phyloP scores from a whole-genome alignment of 1,284 basidiomycete species.

The Polyporus tsugae region DNA sequence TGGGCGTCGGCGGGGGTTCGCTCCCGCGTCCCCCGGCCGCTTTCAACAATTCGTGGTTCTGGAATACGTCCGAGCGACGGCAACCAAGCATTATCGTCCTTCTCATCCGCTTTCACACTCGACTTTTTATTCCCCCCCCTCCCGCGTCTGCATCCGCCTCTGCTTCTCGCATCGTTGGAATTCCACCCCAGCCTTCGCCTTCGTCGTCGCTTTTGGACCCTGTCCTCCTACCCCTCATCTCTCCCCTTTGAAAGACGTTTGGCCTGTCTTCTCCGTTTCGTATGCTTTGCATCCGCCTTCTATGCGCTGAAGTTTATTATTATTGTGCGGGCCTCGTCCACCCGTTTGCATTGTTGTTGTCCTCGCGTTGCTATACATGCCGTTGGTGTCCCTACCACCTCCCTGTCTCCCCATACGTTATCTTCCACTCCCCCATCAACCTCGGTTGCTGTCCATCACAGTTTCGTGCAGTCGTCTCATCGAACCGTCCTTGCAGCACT shows the following conservation, averaged over 20 bases:
- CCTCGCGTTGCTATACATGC: conserved; percentile 19
- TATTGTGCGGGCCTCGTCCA: conserved; percentile 22
- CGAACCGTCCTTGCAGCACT: conserved; percentile 1
- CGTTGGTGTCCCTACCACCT: conserved; percentile 7
- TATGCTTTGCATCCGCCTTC: neutral
- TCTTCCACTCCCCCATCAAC: neutral
- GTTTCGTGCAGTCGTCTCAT: neutral
- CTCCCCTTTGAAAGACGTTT: neutral
- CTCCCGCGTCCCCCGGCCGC: neutral
- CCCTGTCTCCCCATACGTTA: neutral
- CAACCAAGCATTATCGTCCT: neutral
- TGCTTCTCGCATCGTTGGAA: neutral
- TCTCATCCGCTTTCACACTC: neutral
- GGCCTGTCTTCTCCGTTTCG: neutral
- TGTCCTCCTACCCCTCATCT: neutral
- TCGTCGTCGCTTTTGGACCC: neutral
- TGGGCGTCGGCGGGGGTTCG: neutral
- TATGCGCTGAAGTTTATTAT: conserved; percentile 21
- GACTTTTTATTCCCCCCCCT: neutral
- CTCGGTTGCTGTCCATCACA: neutral
- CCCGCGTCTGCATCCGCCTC: neutral
- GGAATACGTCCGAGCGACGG: neutral
- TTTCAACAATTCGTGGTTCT: conserved; percentile 1
- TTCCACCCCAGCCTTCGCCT: neutral
- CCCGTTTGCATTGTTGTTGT: conserved; percentile 22